A percentile compares a stretch with the other conserved stretches of the same genome.
Evolutionary conservation across 345 rosid species (phyloP).

Genomic region (Mercurialis annua): DNA sequence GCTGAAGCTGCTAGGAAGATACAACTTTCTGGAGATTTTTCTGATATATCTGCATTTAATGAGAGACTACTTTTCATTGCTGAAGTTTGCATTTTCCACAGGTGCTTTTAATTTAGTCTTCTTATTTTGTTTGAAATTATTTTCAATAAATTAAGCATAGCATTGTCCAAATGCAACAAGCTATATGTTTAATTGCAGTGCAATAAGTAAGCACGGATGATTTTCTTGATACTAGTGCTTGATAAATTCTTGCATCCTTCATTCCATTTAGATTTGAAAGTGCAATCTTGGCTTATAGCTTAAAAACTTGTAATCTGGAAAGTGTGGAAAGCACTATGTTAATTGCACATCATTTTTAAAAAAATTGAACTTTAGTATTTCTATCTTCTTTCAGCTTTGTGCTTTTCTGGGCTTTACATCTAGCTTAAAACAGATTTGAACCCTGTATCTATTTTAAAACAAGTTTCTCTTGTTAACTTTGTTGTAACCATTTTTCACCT

Average conservation of each 20-base stretch:
- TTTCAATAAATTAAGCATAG: not conserved
- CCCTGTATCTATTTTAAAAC: not conserved
- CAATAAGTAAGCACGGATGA: not conserved
- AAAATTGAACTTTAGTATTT: not conserved
- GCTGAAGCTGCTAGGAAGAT: constrained; percentile 49
- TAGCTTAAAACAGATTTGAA: constrained; percentile 2
- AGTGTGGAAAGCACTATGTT: not conserved
- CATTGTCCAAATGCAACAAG: not conserved
- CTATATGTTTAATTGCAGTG: not conserved
- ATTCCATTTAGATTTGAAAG: not conserved
- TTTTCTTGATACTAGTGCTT: not conserved
- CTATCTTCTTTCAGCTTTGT: constrained; percentile 1
- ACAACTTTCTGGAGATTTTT: constrained; percentile 46
- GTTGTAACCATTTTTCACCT: constrained; percentile 6
- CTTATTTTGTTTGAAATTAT: not conserved
- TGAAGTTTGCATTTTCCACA: constrained; percentile 61
- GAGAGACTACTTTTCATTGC: constrained; percentile 59
- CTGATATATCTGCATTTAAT: constrained; percentile 48
- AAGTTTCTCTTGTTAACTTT: constrained; percentile 4
- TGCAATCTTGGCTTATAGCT: not conserved
- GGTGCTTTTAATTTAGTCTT: constrained; percentile 37
- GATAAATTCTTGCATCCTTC: not conserved
- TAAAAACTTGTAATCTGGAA: not conserved
- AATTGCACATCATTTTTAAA: not conserved
- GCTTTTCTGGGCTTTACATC: not conserved